phyloP scores from a whole-genome alignment of 108 stramenopile genomes.

The Seminavis robusta region DNA sequence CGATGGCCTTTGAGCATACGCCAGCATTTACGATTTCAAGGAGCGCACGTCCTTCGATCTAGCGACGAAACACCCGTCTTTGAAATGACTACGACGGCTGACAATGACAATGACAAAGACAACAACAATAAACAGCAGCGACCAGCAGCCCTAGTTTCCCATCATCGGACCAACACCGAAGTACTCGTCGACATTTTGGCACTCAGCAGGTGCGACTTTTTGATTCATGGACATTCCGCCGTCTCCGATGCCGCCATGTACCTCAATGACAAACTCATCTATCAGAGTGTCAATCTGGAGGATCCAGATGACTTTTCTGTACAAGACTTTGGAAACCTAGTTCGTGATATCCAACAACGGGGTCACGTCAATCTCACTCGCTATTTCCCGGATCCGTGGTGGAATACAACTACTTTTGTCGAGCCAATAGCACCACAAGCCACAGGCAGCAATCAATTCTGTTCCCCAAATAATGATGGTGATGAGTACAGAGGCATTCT shows the following conservation, averaged over 20 bases:
- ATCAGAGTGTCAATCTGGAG: conserved; percentile 26
- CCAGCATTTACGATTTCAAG: not conserved
- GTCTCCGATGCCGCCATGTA: conserved; percentile 23
- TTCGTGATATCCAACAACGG: not conserved
- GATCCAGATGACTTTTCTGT: conserved; percentile 6
- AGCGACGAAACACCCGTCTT: conserved; percentile 16
- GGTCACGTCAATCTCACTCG: too few relatives aligned
- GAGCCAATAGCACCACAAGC: not conserved
- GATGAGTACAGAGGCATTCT: conserved; percentile 1
- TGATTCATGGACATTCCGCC: conserved; percentile 28
- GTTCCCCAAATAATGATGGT: not conserved
- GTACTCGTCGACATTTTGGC: conserved; percentile 26
- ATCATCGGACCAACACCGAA: conserved; percentile 26
- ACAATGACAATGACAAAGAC: too few relatives aligned
- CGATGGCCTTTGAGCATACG: conserved; percentile 20
- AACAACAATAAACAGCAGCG: too few relatives aligned
- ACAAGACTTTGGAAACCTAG: not conserved
- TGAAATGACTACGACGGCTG: conserved; percentile 13
- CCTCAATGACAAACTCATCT: conserved; percentile 15
- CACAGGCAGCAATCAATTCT: not conserved
- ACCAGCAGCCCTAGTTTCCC: too few relatives aligned
- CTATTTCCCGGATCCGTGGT: not conserved
- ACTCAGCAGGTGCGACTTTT: conserved; percentile 20
- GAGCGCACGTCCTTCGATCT: not conserved
- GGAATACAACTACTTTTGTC: not conserved